Evolutionary conservation across 139 green algal species (phyloP), one percentile per base, ranked within the genome.

Genomic region (Volvox africanus): DNA sequence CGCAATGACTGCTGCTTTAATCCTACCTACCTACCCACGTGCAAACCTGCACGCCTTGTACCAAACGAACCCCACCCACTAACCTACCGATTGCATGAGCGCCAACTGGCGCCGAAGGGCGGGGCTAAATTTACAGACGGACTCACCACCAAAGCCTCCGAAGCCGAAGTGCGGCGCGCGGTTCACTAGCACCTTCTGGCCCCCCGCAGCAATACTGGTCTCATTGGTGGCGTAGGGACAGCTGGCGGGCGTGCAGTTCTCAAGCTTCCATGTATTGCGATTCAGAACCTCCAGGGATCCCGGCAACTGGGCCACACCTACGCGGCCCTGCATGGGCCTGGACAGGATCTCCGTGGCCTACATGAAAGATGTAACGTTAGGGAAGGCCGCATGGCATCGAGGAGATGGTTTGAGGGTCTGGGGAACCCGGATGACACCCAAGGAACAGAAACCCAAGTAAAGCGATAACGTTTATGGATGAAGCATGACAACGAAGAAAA

Each of bases 151-250:
- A 28, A 89, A 89, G 28, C 85, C 85, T 3, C 69, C 85, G 28
- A 73, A 82, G 0, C 85, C 85, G 32, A 89, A 89, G 28, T 89
- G 69, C 37, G 85, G 85, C 68, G 85, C 85, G 9, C 85, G 69
- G 69, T 89, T 89, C 37, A 89, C 44, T 0, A 89, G 85, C 85
- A 82, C 65, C 0, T 16, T 35, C 67, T 68, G 62, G 17, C 55
- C 37, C 19, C 28, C 24, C 12, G 67, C 76, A 21, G 50, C n/a
- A 0, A 61, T n/a, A 26, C 55, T 55, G 12, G 6, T 61, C 85
- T 82, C 85, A 3, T 5, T 26, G 2, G 21, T 35, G 21, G 86
- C 86, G 55, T 35, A 36, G 30, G 73, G 73, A 73, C 86, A 90
- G 24, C 32, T 77, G 30, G 13, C 14, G 50, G 37, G 55, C 22